Conservation (phyloP, 805 yeast genomes). For the Aciculoconidium aculeatum region DNA sequence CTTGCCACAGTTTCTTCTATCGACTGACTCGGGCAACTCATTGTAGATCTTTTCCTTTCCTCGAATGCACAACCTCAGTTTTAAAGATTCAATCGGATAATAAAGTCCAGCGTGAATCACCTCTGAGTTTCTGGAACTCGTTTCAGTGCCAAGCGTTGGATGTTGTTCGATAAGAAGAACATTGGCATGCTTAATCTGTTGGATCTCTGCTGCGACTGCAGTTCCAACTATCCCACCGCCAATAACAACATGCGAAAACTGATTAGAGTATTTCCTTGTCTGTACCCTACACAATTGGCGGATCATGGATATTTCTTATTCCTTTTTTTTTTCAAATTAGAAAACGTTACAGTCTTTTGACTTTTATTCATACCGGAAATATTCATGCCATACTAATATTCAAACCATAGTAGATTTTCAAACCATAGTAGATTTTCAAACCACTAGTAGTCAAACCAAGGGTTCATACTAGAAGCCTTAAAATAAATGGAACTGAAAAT, state of each 20-base stretch:
- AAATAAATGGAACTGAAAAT: too few relatives aligned
- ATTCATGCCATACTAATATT: too few relatives aligned
- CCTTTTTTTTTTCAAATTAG: too few relatives aligned
- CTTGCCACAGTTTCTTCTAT: slow-evolving; percentile 65
- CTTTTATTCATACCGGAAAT: too few relatives aligned
- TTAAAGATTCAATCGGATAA: slow-evolving; percentile 63
- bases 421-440: too few relatives aligned
- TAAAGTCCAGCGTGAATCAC: slow-evolving; percentile 91
- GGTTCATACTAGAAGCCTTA: too few relatives aligned
- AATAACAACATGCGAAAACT: slow-evolving; percentile 65
- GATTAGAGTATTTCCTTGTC: slow-evolving; percentile 26
- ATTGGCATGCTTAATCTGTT: slow-evolving; percentile 30
- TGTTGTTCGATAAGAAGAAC: slow-evolving; percentile 71
- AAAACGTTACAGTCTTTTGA: too few relatives aligned
- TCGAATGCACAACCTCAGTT: slow-evolving; percentile 62
- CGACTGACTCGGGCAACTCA: slow-evolving; percentile 42
- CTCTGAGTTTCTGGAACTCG: slow-evolving; percentile 86
- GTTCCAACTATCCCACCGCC: slow-evolving; percentile 88
- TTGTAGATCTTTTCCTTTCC: slow-evolving; percentile 67
- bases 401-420: too few relatives aligned
- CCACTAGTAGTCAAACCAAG: too few relatives aligned
- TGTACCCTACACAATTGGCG: too few relatives aligned
- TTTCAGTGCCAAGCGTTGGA: slow-evolving; percentile 63
- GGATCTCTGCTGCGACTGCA: slow-evolving; percentile 70
- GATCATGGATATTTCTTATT: too few relatives aligned